Percentiles rank a stretch among this genome's conserved stretches.
Conservation (phyloP, 345 rosid species). For the Gossypioides kirkii region DNA sequence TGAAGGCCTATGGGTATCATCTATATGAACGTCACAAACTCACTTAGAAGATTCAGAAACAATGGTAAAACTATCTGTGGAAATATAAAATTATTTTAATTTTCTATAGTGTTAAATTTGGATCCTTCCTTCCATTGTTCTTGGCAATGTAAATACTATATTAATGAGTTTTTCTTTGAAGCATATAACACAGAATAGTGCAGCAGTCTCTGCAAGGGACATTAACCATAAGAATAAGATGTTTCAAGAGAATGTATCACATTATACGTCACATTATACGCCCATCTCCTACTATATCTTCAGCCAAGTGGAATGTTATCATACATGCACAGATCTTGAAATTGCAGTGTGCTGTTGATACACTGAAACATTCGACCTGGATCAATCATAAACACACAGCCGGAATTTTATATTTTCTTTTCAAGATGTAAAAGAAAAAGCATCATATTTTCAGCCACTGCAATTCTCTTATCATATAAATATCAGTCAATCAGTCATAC, state of each 20-base stretch:
- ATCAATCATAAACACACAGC: background rate
- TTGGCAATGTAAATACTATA: background rate
- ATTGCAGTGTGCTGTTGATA: background rate
- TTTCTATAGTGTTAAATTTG: background rate
- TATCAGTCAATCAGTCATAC: background rate
- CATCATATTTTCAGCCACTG: background rate
- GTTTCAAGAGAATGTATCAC: background rate
- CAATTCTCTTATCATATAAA: background rate
- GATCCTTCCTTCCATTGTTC: background rate
- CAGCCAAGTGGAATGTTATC: slow-evolving; percentile 5
- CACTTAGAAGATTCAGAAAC: slow-evolving; percentile 1
- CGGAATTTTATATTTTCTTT: background rate
- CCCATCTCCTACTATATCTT: background rate
- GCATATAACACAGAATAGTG: background rate
- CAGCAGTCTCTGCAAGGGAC: background rate
- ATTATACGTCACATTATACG: background rate
- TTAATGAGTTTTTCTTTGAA: background rate
- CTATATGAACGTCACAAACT: background rate
- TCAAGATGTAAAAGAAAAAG: background rate
- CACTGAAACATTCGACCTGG: background rate
- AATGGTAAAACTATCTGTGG: background rate
- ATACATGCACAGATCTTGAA: background rate
- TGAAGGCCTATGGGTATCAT: background rate
- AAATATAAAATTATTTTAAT: background rate
- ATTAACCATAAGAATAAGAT: background rate